phyloP scores from a whole-genome alignment of 1,284 basidiomycete genomes.

The Boletus mariae region DNA sequence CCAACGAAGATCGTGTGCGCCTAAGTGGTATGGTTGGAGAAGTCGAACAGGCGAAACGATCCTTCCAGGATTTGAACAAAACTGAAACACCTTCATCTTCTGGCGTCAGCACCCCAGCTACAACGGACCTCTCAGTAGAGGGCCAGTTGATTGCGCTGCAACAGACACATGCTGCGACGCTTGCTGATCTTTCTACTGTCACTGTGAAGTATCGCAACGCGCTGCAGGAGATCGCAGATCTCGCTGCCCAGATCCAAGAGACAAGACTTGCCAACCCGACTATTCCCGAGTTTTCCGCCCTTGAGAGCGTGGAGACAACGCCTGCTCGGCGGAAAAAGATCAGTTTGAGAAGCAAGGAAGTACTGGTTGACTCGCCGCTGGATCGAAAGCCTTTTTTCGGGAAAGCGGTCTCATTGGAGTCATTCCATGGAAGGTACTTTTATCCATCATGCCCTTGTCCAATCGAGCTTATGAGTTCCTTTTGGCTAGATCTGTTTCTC shows the following conservation, averaged over 20 bases:
- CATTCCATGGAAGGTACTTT: constrained; percentile 73
- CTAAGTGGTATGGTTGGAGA: constrained; percentile 64
- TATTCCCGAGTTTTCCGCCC: constrained; percentile 45
- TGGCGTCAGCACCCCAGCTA: constrained; percentile 28
- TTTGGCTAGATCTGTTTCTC: constrained; percentile 84
- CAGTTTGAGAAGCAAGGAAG: constrained; percentile 46
- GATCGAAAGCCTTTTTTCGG: constrained; percentile 76
- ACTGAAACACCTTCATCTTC: constrained; percentile 28
- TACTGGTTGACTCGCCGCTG: constrained; percentile 40
- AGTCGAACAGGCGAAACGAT: constrained; percentile 67
- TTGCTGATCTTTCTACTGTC: constrained; percentile 74
- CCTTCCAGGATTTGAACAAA: constrained; percentile 45
- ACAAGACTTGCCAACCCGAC: constrained; percentile 55
- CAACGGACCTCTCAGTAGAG: constrained; percentile 41
- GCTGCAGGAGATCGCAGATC: constrained; percentile 83
- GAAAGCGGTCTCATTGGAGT: constrained; percentile 79
- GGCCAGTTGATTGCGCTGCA: constrained; percentile 64
- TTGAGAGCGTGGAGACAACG: constrained; percentile 47
- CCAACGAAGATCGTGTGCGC: constrained; percentile 59
- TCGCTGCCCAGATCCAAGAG: constrained; percentile 81
- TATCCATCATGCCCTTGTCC: constrained; percentile 3
- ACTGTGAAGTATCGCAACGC: constrained; percentile 84
- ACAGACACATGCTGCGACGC: constrained; percentile 73
- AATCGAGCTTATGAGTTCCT: constrained; percentile 8
- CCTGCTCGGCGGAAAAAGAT: constrained; percentile 50